Evolutionary conservation across 805 yeast species (phyloP), one percentile per base, ranked within the genome.

Genomic region (Diddensiella transvaalensis): DNA sequence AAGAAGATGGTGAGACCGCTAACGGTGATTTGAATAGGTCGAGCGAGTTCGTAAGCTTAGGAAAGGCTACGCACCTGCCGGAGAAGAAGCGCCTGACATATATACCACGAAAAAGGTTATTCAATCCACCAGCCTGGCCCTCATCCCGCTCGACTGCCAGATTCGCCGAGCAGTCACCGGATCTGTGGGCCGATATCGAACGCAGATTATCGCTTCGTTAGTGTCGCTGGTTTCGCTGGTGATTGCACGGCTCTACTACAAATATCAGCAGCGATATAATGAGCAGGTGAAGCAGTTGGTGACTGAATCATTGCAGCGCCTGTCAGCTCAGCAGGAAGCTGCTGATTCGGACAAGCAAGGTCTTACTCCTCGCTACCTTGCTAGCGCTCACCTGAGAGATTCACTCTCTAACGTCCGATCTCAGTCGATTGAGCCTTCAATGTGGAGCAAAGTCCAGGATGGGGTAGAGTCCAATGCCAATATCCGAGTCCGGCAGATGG

Each of bases 381-480:
- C 54, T 6, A 48, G 48, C 18, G 44, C 50, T 6, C 53, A 40
- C 13, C 47, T 58, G 17, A 42, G 56, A 22, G 53, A 49, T 33
- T 32, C 39, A 24, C 43, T 56, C 4, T 30, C 41, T 5, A 49
- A 53, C 6, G 41, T 33, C n/a, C 41, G 42, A 23, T 45, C 33
- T 2, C n/a, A n/a, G n/a, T 30, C 44, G 32, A 30, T 40, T 2
- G 22, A 23, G 35, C 21, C 38, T 6, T 17, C 21, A 18, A 22
- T 49, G 22, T 87, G 96, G 95, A 72, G 71, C 13, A 60, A 63
- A 21, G 81, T 87, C 1, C 69, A 74, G 40, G 66, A 66, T 18
- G 70, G 67, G 26, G 75, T 89, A 3, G 95, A 87, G 55, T 66
- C 69, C 40, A 84, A 86, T 62, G 70, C 85, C 19, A 83, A 83